Evolutionary conservation across 345 rosid genomes (phyloP).

Genomic region (Anastatica hierochuntica): DNA sequence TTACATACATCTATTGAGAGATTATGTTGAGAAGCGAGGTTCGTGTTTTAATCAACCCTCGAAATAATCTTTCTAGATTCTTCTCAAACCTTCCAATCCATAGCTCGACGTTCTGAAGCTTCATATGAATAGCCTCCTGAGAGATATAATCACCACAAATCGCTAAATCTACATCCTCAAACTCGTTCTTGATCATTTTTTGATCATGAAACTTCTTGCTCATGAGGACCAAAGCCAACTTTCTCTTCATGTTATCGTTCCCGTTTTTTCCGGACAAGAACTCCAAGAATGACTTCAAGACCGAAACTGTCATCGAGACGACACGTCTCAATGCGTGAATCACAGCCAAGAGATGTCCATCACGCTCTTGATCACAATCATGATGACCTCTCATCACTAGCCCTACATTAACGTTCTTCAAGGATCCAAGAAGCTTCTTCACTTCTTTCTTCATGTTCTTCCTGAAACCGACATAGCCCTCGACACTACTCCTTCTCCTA

Average conservation of each 20-base stretch:
- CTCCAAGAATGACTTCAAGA: constrained; percentile 41
- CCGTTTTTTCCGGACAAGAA: constrained; percentile 30
- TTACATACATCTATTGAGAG: constrained; percentile 28
- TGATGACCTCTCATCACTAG: constrained; percentile 3
- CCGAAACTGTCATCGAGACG: constrained; percentile 17
- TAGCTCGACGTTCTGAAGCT: constrained; percentile 36
- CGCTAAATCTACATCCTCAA: constrained; percentile 32
- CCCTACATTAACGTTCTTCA: constrained; percentile 43
- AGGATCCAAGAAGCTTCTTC: constrained; percentile 29
- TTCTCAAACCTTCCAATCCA: constrained; percentile 41
- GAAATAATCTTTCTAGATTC: constrained; percentile 42
- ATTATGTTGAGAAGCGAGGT: constrained; percentile 57
- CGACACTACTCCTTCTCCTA: constrained; percentile 33
- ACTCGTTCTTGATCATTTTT: constrained; percentile 37
- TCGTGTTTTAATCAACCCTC: constrained; percentile 52
- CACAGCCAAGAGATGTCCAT: constrained; percentile 34
- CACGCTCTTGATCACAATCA: constrained; percentile 14
- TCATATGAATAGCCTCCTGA: constrained; percentile 32
- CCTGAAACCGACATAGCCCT: constrained; percentile 33
- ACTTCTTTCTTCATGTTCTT: constrained; percentile 52
- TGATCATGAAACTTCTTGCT: constrained; percentile 30
- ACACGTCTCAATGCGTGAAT: constrained; percentile 40
- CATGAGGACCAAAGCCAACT: constrained; percentile 41
- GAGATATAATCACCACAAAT: constrained; percentile 34
- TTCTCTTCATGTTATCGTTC: constrained; percentile 19